Percentiles rank a stretch among this genome's conserved stretches.
phyloP scores from a whole-genome alignment of 805 yeast genomes.

The Cyberlindnera petersonii region DNA sequence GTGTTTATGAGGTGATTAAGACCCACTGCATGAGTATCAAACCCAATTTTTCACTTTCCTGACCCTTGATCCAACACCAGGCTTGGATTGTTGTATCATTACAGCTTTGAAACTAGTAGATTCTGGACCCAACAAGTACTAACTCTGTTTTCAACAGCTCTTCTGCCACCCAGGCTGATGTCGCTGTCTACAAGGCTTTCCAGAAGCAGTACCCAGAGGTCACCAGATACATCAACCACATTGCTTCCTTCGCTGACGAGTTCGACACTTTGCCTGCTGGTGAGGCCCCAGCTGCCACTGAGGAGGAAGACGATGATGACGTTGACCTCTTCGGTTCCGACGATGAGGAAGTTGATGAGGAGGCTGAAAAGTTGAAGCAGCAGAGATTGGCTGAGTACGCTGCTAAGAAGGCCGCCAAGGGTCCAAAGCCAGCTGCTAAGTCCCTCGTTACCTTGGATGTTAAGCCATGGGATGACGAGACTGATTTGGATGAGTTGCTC shows the following conservation, averaged over 20 bases:
- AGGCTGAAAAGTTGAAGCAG: constrained; percentile 95
- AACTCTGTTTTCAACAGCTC: constrained; percentile 45
- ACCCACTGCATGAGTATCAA: constrained; percentile 94
- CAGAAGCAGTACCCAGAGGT: constrained; percentile 88
- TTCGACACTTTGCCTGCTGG: constrained; percentile 81
- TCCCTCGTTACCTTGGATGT: constrained; percentile 94
- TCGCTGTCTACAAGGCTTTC: constrained; percentile 89
- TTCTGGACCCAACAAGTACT: no score
- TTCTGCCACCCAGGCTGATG: constrained; percentile 94
- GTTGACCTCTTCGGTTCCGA: constrained; percentile 92
- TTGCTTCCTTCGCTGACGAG: constrained; percentile 87
- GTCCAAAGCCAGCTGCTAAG: constrained; percentile 98
- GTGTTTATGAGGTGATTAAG: constrained; percentile 97
- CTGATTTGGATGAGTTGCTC: constrained; percentile 84
- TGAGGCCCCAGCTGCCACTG: constrained; percentile 45
- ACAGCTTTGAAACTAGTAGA: not conserved
- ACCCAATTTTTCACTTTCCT: constrained; percentile 41
- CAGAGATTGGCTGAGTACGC: constrained; percentile 97
- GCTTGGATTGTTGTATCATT: no score
- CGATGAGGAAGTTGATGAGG: constrained; percentile 92
- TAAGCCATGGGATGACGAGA: constrained; percentile 99
- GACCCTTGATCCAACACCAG: constrained; percentile 19
- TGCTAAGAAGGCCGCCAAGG: constrained; percentile 95
- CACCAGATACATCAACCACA: constrained; percentile 98
- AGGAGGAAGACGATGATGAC: constrained; percentile 78